Percentiles rank a stretch among this genome's conserved stretches.
These are phyloP conservation scores for Grosmannia huntii DNA, from an alignment of 2,329 filamentous ascomycete genomes.

Conservation along the genomic window DNA sequence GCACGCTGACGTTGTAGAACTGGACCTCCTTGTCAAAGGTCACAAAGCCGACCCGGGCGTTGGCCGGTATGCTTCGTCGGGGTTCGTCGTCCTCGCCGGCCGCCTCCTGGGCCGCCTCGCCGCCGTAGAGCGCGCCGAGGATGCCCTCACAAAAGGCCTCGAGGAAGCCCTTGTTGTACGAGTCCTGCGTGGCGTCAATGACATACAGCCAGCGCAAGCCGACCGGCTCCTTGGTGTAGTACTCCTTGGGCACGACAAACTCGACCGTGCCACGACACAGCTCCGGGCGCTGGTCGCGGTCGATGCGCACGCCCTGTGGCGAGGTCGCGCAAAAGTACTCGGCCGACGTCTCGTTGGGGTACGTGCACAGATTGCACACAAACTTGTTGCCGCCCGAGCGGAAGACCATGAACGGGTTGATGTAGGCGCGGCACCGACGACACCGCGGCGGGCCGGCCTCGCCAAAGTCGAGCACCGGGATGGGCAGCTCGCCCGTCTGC, in stretches of 20 bases:
- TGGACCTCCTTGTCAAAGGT: conserved; percentile 96
- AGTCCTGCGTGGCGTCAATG: conserved; percentile 86
- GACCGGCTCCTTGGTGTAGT: conserved; percentile 91
- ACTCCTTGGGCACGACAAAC: conserved; percentile 94
- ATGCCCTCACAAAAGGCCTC: conserved; percentile 88
- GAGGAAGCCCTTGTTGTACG: conserved; percentile 80
- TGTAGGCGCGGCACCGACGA: conserved; percentile 84
- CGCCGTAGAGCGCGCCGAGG: conserved; percentile 68
- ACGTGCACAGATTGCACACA: conserved; percentile 95
- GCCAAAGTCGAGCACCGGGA: conserved; percentile 92
- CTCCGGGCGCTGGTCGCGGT: conserved; percentile 80
- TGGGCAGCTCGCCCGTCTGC: conserved; percentile 71
- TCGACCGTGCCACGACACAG: conserved; percentile 87
- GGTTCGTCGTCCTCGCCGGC: conserved; percentile 40
- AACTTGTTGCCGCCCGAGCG: conserved; percentile 88
- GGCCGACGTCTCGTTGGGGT: conserved; percentile 83
- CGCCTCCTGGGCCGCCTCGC: conserved; percentile 39
- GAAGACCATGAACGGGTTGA: conserved; percentile 99
- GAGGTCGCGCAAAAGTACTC: conserved; percentile 93
- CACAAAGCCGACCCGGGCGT: conserved; percentile 83
- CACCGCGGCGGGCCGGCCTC: conserved; percentile 83
- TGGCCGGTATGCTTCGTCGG: conserved; percentile 53
- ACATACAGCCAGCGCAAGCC: conserved; percentile 81
- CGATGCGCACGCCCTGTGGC: conserved; percentile 73
- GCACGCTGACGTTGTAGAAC: conserved; percentile 80